Percentiles rank a stretch among this genome's conserved stretches.
phyloP scores from a whole-genome alignment of 306 rosid genomes.

The Dryas octopetala region DNA sequence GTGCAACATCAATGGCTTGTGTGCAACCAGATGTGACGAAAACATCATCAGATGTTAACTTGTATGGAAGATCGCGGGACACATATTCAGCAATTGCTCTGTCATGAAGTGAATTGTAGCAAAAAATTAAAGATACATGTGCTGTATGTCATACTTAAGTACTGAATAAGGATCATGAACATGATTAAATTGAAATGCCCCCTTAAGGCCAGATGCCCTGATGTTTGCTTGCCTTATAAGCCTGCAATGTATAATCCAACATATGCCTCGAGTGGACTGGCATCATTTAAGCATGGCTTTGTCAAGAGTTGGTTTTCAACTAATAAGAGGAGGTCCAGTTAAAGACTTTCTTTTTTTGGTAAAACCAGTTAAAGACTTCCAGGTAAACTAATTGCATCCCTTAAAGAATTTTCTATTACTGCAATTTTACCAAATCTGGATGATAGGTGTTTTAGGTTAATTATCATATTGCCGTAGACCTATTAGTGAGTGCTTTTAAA shows the following conservation, averaged over 20 bases:
- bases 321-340: neutral
- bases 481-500: neutral
- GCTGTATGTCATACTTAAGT: neutral
- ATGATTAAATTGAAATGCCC: neutral
- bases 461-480: neutral
- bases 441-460: neutral
- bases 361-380: neutral
- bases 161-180: neutral
- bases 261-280: neutral
- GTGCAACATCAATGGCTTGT: conserved; percentile 90
- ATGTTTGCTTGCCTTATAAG: neutral
- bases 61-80: conserved; percentile 82
- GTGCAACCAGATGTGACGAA: conserved; percentile 92
- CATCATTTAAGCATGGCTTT: neutral
- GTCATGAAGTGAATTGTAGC: conserved; percentile 21
- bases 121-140: neutral
- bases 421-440: neutral
- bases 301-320: neutral
- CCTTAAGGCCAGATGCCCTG: neutral
- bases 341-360: too few species aligned
- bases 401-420: neutral
- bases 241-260: neutral
- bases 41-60: conserved; percentile 77
- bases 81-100: conserved; percentile 84
- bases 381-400: neutral